Conservation (phyloP, 495 filamentous ascomycete genomes). For the Entonaema liquescens region DNA sequence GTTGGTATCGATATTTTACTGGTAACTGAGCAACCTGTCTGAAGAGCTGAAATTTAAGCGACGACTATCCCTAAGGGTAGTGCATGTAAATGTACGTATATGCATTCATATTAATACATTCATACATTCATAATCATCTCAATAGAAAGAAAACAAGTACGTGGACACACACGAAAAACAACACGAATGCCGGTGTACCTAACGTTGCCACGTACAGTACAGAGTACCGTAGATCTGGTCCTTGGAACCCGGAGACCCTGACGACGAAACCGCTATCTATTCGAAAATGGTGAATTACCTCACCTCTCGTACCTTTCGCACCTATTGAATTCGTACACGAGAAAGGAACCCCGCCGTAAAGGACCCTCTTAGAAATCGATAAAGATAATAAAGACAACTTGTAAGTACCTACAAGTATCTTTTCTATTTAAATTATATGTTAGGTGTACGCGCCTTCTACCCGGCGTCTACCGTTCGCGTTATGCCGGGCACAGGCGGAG, state of each 20-base stretch:
- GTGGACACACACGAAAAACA: conserved; percentile 7
- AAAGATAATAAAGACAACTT: neutral
- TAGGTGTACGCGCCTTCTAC: neutral
- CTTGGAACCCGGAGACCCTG: conserved; percentile 17
- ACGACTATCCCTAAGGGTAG: conserved; percentile 6
- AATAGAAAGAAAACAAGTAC: conserved; percentile 7
- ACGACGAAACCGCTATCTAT: conserved; percentile 15
- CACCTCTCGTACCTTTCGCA: conserved; percentile 26
- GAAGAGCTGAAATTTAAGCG: conserved; percentile 35
- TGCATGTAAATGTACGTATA: neutral
- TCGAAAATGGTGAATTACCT: conserved; percentile 34
- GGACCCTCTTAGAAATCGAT: conserved; percentile 21
- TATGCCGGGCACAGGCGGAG: conserved; percentile 32
- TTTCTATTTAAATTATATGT: neutral
- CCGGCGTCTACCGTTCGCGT: neutral
- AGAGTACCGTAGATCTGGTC: conserved; percentile 34
- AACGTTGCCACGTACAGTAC: conserved; percentile 35
- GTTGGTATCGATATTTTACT: neutral
- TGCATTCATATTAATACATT: no score
- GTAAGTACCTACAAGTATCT: conserved; percentile 1
- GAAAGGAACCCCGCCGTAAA: conserved; percentile 33
- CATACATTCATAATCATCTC: no score
- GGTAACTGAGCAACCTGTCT: no score
- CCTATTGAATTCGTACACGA: conserved; percentile 43
- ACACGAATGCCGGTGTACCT: conserved; percentile 6